Percentiles rank a stretch among this genome's conserved stretches.
phyloP scores from a whole-genome alignment of 768 basidiomycete genomes.

The Mycena capillaripes region DNA sequence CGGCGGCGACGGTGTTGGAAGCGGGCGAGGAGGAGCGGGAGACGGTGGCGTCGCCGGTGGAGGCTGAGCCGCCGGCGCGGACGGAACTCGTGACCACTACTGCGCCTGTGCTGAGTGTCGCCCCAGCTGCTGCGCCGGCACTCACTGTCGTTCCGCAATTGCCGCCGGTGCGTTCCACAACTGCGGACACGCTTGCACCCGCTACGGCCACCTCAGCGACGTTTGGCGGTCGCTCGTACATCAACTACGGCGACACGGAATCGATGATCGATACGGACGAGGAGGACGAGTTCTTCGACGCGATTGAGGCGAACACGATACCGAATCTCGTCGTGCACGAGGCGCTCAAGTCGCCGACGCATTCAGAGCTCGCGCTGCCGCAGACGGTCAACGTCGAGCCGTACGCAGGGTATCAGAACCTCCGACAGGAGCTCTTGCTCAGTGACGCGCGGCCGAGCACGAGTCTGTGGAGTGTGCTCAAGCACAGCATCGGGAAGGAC shows the following conservation, averaged over 20 bases:
- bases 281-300: constrained; percentile 98
- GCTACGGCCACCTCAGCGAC: constrained; percentile 25
- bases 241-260: constrained; percentile 37
- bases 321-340: constrained; percentile 83
- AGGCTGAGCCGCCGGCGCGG: not conserved
- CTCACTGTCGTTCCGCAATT: not conserved
- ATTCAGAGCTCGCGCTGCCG: constrained; percentile 42
- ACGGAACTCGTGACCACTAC: too few relatives aligned
- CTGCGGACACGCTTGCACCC: constrained; percentile 34
- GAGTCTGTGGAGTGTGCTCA: constrained; percentile 95
- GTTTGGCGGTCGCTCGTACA: constrained; percentile 28
- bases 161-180: constrained; percentile 26
- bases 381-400: constrained; percentile 48
- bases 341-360: constrained; percentile 65
- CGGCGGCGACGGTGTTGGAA: constrained; percentile 17
- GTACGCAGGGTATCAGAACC: constrained; percentile 77
- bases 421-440: constrained; percentile 74
- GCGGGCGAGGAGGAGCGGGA: not conserved
- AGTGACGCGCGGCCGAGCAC: constrained; percentile 88
- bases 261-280: constrained; percentile 70
- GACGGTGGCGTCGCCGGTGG: constrained; percentile 23
- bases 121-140: constrained; percentile 5
- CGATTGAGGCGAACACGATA: constrained; percentile 86
- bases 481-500: constrained; percentile 96
- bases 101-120: too few relatives aligned